Percentiles rank a stretch among this genome's conserved stretches.
Conservation (phyloP, 2,329 filamentous ascomycete genomes). For the Xylaria sp. region DNA sequence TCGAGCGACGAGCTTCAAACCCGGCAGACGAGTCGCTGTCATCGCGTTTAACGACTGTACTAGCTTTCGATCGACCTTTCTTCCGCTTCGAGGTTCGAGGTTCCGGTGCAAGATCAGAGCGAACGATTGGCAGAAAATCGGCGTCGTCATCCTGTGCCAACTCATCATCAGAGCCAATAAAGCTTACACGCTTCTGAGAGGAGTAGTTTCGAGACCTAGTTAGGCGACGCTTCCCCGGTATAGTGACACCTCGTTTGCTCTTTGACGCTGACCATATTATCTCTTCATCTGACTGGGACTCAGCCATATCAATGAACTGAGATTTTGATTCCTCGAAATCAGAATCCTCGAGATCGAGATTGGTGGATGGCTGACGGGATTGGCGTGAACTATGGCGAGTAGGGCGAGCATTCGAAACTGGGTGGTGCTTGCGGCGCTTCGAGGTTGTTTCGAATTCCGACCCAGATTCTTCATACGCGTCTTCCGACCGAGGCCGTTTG, state of each 20-base stretch:
- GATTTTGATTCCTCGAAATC: constrained; percentile 5
- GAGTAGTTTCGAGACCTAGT: constrained; percentile 21
- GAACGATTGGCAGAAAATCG: constrained; percentile 21
- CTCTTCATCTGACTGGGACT: constrained; percentile 15
- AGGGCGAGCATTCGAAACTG: not conserved
- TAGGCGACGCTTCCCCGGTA: constrained; percentile 8
- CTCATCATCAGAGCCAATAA: constrained; percentile 30
- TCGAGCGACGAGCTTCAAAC: constrained; percentile 49
- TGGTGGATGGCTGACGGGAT: constrained; percentile 16
- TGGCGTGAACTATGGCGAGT: constrained; percentile 20
- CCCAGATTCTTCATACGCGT: constrained; percentile 24
- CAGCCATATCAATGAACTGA: not conserved
- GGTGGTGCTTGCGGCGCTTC: constrained; percentile 15
- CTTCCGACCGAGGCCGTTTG: constrained; percentile 21
- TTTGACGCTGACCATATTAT: not conserved
- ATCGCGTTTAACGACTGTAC: constrained; percentile 17
- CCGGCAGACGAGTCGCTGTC: constrained; percentile 44
- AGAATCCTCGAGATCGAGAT: not conserved
- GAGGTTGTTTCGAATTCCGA: constrained; percentile 10
- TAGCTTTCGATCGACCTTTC: constrained; percentile 12
- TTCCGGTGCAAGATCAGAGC: constrained; percentile 28
- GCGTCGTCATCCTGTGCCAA: constrained; percentile 28
- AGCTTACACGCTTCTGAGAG: not conserved
- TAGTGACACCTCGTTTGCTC: not conserved
- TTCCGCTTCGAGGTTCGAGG: constrained; percentile 21